Percentiles rank a stretch among this genome's conserved stretches.
These are phyloP conservation scores for Microcos paniculata DNA, from an alignment of 345 rosid species.

Conservation along the genomic window DNA sequence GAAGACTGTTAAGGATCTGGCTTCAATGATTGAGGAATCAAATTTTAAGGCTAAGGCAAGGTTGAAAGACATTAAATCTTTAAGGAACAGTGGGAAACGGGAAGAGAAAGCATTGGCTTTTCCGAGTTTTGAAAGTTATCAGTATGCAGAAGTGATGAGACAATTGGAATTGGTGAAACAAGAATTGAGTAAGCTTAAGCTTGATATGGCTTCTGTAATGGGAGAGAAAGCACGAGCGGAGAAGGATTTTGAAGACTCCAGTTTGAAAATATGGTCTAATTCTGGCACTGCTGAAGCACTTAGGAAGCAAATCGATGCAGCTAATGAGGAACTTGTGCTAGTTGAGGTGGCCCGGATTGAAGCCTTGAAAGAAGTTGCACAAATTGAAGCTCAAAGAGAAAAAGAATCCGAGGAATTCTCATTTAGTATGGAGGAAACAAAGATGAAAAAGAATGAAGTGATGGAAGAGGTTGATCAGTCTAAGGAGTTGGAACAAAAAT, in stretches of 20 bases:
- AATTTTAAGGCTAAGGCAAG: conserved; percentile 31
- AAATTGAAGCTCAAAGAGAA: conserved; percentile 48
- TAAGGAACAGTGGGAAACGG: conserved; percentile 23
- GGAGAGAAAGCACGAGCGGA: conserved; percentile 58
- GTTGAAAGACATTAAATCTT: conserved; percentile 27
- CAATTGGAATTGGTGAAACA: conserved; percentile 61
- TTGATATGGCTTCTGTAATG: conserved; percentile 58
- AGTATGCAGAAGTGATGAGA: conserved; percentile 39
- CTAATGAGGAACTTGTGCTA: conserved; percentile 73
- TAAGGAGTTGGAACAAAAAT: conserved; percentile 50
- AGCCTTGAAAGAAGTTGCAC: conserved; percentile 66
- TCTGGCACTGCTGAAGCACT: conserved; percentile 39
- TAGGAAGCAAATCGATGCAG: conserved; percentile 64
- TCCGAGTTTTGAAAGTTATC: conserved; percentile 16
- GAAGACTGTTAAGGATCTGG: conserved; percentile 45
- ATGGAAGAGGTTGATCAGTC: conserved; percentile 48
- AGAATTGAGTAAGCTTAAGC: conserved; percentile 72
- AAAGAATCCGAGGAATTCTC: conserved; percentile 41
- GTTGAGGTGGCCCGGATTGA: conserved; percentile 80
- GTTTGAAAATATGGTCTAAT: conserved; percentile 28
- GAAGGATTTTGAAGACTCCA: conserved; percentile 41
- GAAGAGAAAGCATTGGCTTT: conserved; percentile 20
- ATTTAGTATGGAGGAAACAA: conserved; percentile 29
- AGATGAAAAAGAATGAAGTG: conserved; percentile 34
- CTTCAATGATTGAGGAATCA: conserved; percentile 43